Percentiles rank a stretch among this genome's conserved stretches.
Evolutionary conservation across 805 yeast genomes (phyloP).

Genomic region (Yarrowia deformans): DNA sequence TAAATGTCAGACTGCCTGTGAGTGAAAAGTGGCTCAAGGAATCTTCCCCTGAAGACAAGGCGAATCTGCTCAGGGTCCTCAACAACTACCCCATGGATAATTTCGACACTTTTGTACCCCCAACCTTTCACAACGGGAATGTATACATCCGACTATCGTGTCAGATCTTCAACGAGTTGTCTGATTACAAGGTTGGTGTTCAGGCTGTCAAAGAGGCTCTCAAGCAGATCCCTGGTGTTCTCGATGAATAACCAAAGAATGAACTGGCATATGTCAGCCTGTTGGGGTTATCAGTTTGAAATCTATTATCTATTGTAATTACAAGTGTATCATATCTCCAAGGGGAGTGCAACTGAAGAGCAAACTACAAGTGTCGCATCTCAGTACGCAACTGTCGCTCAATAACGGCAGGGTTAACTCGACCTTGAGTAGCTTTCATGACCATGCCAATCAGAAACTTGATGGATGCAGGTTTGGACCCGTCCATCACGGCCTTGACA

Average conservation of each 20-base stretch:
- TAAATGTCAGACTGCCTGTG: conserved; percentile 55
- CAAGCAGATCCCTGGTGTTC: conserved; percentile 9
- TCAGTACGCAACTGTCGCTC: conserved; percentile 36
- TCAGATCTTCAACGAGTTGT: conserved; percentile 64
- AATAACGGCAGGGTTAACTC: conserved; percentile 50
- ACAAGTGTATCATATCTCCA: not conserved
- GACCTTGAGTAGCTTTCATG: conserved; percentile 80
- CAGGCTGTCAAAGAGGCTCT: conserved; percentile 52
- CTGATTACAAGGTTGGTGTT: conserved; percentile 61
- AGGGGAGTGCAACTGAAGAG: no score
- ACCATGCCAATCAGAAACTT: conserved; percentile 84
- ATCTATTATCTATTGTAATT: conserved; percentile 7
- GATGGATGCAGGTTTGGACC: conserved; percentile 68
- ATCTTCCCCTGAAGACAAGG: conserved; percentile 42
- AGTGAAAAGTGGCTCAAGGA: conserved; percentile 41
- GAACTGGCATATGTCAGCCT: no score
- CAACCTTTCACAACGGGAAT: conserved; percentile 53
- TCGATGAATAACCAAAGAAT: not conserved
- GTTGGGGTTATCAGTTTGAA: not conserved
- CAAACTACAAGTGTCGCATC: not conserved
- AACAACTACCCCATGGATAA: conserved; percentile 8
- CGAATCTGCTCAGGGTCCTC: not conserved
- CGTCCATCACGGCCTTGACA: conserved; percentile 62
- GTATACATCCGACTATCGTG: conserved; percentile 63
- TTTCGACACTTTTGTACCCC: conserved; percentile 58